A percentile compares a stretch with the other conserved stretches of the same genome.
phyloP scores from a whole-genome alignment of 1,139 yeast species.

The Yamadazyma membranifaciens region DNA sequence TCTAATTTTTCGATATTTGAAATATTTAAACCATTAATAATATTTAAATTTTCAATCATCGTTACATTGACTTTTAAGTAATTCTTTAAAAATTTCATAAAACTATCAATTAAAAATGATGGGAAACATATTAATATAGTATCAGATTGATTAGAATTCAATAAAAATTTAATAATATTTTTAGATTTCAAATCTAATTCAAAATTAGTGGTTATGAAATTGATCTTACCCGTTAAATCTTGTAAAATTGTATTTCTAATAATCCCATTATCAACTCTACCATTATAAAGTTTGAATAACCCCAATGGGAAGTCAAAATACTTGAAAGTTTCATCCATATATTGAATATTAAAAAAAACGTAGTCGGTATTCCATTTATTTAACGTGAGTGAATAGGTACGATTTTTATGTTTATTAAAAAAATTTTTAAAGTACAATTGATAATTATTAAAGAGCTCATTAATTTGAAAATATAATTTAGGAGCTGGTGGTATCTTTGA shows the following conservation, averaged over 20 bases:
- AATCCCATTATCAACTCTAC: conserved; percentile 11
- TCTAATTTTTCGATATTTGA: conserved; percentile 6
- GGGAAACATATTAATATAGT: conserved; percentile 22
- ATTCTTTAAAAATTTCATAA: conserved; percentile 12
- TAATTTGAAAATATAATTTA: conserved; percentile 18
- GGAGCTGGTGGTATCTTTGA: conserved; percentile 17
- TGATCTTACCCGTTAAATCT: conserved; percentile 14
- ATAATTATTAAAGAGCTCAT: conserved; percentile 20
- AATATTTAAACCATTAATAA: conserved; percentile 1
- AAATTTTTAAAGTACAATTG: conserved; percentile 20
- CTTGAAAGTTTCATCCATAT: conserved; percentile 17
- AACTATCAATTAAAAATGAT: conserved; percentile 13
- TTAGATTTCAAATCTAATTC: conserved; percentile 17
- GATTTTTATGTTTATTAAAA: conserved; percentile 14
- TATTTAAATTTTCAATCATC: conserved; percentile 3
- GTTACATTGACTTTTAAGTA: conserved; percentile 6
- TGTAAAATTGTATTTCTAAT: conserved; percentile 14
- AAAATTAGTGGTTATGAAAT: conserved; percentile 22
- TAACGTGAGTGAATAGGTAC: conserved; percentile 19
- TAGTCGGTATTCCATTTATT: conserved; percentile 22
- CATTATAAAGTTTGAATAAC: conserved; percentile 15
- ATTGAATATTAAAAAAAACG: conserved; percentile 21
- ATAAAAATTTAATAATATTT: conserved; percentile 19
- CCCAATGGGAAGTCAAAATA: conserved; percentile 23
- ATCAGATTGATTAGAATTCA: conserved; percentile 9